Evolutionary conservation across 371 early-diverging fungal species (phyloP).

Genomic region (Zychaea mexicana): DNA sequence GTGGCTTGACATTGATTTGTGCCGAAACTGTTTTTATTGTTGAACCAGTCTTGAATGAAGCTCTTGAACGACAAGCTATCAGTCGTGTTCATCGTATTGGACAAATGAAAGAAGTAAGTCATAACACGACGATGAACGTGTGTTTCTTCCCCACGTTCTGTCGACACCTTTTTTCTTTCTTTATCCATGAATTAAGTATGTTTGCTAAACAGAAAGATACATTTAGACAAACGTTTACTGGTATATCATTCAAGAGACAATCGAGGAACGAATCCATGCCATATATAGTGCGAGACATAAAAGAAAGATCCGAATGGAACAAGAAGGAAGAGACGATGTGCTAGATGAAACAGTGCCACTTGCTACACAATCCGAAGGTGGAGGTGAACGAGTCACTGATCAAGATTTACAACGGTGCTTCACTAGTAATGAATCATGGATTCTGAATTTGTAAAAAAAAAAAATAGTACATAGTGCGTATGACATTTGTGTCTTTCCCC

Average conservation of each 20-base stretch:
- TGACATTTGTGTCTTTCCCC: too few relatives aligned
- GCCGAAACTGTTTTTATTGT: conserved; percentile 59
- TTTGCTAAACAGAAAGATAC: neutral
- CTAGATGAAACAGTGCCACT: neutral
- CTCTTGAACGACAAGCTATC: conserved; percentile 62
- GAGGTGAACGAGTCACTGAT: conserved; percentile 24
- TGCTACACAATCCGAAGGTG: conserved; percentile 16
- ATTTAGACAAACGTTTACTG: conserved; percentile 26
- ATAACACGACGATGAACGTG: too few relatives aligned
- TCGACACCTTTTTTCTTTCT: too few relatives aligned
- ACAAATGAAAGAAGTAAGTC: conserved; percentile 90
- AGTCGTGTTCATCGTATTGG: conserved; percentile 96
- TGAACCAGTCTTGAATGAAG: conserved; percentile 55
- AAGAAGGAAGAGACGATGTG: neutral
- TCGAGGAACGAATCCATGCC: conserved; percentile 43
- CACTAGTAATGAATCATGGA: conserved; percentile 10
- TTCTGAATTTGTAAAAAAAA: neutral
- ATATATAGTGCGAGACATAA: conserved; percentile 26
- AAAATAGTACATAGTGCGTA: neutral
- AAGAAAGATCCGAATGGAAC: conserved; percentile 6
- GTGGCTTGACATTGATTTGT: conserved; percentile 44
- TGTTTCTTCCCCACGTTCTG: too few relatives aligned
- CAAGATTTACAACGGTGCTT: conserved; percentile 27
- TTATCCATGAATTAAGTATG: neutral
- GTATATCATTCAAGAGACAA: conserved; percentile 33